These are phyloP conservation scores for Mycena rosella DNA, from an alignment of 768 basidiomycete genomes.

Conservation along the genomic window DNA sequence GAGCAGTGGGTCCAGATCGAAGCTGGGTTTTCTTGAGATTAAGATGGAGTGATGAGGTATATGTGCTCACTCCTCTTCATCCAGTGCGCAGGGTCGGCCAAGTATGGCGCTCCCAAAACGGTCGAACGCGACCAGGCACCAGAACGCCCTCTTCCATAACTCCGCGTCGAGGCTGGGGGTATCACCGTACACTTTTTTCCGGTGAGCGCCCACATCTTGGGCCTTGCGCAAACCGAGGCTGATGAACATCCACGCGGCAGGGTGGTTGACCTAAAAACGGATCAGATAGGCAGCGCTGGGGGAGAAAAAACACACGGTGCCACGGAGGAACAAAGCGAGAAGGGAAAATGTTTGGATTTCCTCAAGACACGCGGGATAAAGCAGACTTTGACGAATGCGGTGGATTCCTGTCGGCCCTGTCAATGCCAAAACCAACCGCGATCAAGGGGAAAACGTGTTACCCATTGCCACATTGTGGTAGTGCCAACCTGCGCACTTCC, in stretches of 20 bases:
- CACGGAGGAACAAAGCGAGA: constrained; percentile 29
- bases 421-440: constrained; percentile 30
- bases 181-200: constrained; percentile 66
- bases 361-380: constrained; percentile 70
- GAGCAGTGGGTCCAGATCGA: constrained; percentile 84
- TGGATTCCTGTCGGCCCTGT: constrained; percentile 58
- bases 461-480: constrained; percentile 72
- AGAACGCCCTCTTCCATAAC: constrained; percentile 85
- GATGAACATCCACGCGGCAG: constrained; percentile 66
- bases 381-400: constrained; percentile 61
- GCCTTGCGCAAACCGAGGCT: constrained; percentile 71
- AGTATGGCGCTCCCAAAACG: constrained; percentile 64
- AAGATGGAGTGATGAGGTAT: neutral
- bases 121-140: constrained; percentile 70
- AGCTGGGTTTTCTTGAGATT: constrained; percentile 58
- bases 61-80: constrained; percentile 74
- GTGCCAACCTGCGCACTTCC: constrained; percentile 70
- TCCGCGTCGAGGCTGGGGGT: constrained; percentile 69
- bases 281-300: constrained; percentile 61
- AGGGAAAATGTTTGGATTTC: constrained; percentile 66
- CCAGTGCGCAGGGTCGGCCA: constrained; percentile 68
- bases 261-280: constrained; percentile 53
- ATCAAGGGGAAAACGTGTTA: constrained; percentile 41
- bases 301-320: constrained; percentile 22
- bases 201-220: constrained; percentile 84